Conservation (phyloP, 306 rosid genomes). For the Prosopis cineraria region DNA sequence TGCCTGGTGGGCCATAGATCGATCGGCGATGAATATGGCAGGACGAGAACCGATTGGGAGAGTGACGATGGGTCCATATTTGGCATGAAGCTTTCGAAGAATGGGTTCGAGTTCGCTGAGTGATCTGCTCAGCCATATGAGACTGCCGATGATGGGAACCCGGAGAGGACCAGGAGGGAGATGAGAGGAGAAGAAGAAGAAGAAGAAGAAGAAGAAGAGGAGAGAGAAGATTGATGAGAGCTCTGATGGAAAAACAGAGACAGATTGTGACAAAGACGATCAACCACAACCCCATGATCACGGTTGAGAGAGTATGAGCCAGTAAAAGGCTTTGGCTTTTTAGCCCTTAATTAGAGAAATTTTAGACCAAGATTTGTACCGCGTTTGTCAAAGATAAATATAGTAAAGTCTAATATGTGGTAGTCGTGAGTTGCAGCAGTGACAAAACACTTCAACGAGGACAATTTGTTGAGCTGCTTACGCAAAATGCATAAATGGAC, state of each 20-base stretch:
- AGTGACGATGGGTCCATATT: neutral
- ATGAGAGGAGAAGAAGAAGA: no score
- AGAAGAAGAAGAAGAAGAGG: no score
- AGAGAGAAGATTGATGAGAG: neutral
- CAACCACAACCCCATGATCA: neutral
- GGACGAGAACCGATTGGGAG: neutral
- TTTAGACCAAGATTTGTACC: neutral
- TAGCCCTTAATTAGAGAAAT: neutral
- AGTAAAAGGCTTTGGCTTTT: neutral
- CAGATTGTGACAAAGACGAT: neutral
- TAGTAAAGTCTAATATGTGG: neutral
- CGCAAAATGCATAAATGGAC: neutral
- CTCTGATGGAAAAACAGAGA: neutral
- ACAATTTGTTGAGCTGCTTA: neutral
- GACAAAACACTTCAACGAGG: neutral
- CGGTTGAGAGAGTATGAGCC: neutral
- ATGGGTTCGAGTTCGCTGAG: neutral
- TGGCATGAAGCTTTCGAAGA: neutral
- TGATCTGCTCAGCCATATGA: neutral
- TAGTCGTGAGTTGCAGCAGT: neutral
- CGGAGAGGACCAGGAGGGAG: slow-evolving; percentile 1
- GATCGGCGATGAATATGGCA: neutral
- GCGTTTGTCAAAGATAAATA: neutral
- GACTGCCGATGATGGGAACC: neutral
- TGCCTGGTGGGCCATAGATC: neutral